Evolutionary conservation across 495 filamentous ascomycete genomes (phyloP).

Genomic region (Rhypophila decipiens): DNA sequence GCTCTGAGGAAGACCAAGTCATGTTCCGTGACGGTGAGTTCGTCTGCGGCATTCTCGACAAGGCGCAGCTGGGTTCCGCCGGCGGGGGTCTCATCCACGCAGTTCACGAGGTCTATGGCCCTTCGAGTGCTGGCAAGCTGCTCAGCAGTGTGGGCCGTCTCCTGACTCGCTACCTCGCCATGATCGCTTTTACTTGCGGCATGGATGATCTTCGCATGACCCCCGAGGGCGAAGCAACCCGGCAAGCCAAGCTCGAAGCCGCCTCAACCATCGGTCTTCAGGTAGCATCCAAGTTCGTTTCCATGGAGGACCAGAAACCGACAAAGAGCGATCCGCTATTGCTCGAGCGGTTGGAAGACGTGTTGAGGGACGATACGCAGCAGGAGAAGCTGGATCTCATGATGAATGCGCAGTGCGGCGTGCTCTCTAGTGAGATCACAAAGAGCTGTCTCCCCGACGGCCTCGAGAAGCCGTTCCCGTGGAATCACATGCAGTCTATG

Average conservation of each 20-base stretch:
- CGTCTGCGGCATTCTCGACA: conserved; percentile 88
- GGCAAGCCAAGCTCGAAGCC: conserved; percentile 62
- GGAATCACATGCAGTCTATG: conserved; percentile 99
- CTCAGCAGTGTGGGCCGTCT: conserved; percentile 85
- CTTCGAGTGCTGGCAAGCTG: conserved; percentile 73
- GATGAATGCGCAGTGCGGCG: conserved; percentile 62
- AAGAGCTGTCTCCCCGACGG: conserved; percentile 69
- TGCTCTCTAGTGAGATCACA: conserved; percentile 75
- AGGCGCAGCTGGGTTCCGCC: conserved; percentile 85
- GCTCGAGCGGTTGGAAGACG: conserved; percentile 72
- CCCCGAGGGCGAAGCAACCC: conserved; percentile 63
- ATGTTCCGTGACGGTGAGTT: conserved; percentile 82
- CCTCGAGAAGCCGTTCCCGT: conserved; percentile 85
- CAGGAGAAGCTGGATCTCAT: conserved; percentile 81
- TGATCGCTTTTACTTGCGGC: conserved; percentile 92
- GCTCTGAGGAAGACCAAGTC: conserved; percentile 64
- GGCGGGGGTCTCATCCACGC: conserved; percentile 85
- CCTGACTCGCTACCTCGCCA: conserved; percentile 81
- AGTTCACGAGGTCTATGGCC: conserved; percentile 89
- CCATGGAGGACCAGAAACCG: conserved; percentile 58
- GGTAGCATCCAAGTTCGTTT: conserved; percentile 86
- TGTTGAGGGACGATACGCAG: conserved; percentile 84
- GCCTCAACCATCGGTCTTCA: conserved; percentile 71
- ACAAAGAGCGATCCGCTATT: conserved; percentile 62
- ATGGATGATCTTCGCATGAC: conserved; percentile 94